Evolutionary conservation across 2,329 filamentous ascomycete species (phyloP), one percentile per base, ranked within the genome.

Genomic region (Botrytis pseudocinerea): DNA sequence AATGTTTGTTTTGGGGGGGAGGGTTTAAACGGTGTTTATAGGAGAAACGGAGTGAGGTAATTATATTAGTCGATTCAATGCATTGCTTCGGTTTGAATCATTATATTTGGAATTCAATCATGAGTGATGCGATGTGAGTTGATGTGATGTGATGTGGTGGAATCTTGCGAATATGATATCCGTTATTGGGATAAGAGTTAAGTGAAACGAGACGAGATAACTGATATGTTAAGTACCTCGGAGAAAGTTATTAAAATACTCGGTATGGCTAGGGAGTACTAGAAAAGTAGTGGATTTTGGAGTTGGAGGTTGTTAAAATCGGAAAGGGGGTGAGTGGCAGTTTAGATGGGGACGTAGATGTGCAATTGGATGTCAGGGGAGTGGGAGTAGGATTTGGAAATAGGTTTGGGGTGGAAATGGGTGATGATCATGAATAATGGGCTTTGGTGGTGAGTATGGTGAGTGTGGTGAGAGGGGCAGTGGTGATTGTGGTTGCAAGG

Each of bases 181-280:
- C 25, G n/a, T 16, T 54, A 4, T 54, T n/a, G 12, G n/a, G 25
- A 3, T n/a, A 4, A 12, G 10, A 51, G 2, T 44, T 18, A 6
- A 14, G 4, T 10, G 22, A n/a, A 14, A 12, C 1, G 22, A 25
- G 4, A 12, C 1, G 46, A 54, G 25, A 32, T 32, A 32, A 32
- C 22, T 7, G 10, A 12, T 54, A 16, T n/a, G 25, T n/a, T 32
- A 32, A 32, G 32, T 32, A 32, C 32, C 32, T 32, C 32, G 32
- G 32, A 32, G 48, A 16, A n/a, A 54, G n/a, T 54, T 2, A 54
- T 54, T 12, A 54, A 54, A 7, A 25, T n/a, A 51, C 25, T 7
- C 5, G 0, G 25, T 25, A 54, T 0, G 5, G 14, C 2, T 51
- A 16, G 48, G 6, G 12, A 3, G 9, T 14, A n/a, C 5, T 0